A percentile compares a stretch with the other conserved stretches of the same genome.
Evolutionary conservation across 2,329 filamentous ascomycete genomes (phyloP).

Genomic region (Camillea tinctor): DNA sequence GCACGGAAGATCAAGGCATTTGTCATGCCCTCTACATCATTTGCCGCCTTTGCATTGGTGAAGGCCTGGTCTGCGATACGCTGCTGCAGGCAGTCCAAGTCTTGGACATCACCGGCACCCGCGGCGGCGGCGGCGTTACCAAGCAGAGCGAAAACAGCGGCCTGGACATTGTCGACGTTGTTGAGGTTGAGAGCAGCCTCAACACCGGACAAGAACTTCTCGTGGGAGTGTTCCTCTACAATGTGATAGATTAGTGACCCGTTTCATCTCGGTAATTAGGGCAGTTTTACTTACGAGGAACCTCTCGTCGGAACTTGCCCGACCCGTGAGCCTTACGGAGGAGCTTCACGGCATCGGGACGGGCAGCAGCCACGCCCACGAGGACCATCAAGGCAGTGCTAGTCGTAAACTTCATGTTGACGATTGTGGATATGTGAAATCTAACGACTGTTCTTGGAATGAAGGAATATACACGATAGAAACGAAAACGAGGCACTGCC

Average conservation of each 20-base stretch:
- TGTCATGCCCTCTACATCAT: conserved; percentile 53
- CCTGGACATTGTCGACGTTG: conserved; percentile 32
- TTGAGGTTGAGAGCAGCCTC: conserved; percentile 29
- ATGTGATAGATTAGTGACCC: neutral
- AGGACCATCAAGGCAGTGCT: conserved; percentile 29
- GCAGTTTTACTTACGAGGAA: conserved; percentile 29
- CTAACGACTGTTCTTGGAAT: conserved; percentile 3
- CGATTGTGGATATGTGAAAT: conserved; percentile 12
- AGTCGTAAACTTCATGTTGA: conserved; percentile 34
- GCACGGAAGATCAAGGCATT: conserved; percentile 54
- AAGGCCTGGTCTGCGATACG: conserved; percentile 58
- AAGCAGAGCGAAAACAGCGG: conserved; percentile 33
- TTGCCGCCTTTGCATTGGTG: conserved; percentile 55
- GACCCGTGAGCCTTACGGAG: conserved; percentile 18
- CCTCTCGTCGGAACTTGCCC: conserved; percentile 30
- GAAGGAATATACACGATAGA: conserved; percentile 11
- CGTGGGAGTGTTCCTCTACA: conserved; percentile 35
- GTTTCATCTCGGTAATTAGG: neutral
- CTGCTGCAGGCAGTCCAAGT: conserved; percentile 46
- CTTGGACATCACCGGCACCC: conserved; percentile 40
- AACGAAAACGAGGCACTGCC: conserved; percentile 30
- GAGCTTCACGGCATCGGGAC: conserved; percentile 29
- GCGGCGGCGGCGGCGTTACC: conserved; percentile 48
- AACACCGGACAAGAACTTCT: conserved; percentile 30
- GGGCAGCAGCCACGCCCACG: conserved; percentile 31